These are phyloP conservation scores for Potentilla sterilis DNA, from an alignment of 306 rosid species.

Conservation along the genomic window DNA sequence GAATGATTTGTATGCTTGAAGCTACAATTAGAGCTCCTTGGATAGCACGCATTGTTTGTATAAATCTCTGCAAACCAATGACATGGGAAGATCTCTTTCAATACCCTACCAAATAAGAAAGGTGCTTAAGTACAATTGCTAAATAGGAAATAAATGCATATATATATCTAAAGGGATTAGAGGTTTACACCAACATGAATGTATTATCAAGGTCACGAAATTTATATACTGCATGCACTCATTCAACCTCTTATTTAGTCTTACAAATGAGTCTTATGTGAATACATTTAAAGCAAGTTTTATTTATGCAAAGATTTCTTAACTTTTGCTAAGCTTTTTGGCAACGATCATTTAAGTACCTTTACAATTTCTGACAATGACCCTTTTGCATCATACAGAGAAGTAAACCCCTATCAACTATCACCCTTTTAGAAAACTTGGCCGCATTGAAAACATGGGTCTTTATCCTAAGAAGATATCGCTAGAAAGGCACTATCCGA, in stretches of 20 bases:
- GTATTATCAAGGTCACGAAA: conserved; percentile 17
- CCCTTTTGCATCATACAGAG: background rate
- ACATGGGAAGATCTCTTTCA: conserved; percentile 84
- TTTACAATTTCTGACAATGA: background rate
- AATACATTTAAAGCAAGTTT: too few relatives aligned
- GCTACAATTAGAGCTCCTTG: conserved; percentile 97
- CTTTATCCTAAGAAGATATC: conserved; percentile 2
- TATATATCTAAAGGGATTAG: conserved; percentile 18
- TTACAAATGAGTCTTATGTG: background rate
- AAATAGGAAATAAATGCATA: conserved; percentile 28
- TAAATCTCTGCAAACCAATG: conserved; percentile 97
- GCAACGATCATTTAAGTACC: conserved; percentile 4
- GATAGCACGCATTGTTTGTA: conserved; percentile 90
- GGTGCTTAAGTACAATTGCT: conserved; percentile 44
- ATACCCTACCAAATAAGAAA: conserved; percentile 75
- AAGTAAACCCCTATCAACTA: background rate
- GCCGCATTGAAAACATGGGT: background rate
- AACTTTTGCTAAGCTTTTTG: conserved; percentile 2
- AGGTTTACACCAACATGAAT: conserved; percentile 18
- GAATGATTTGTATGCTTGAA: conserved; percentile 87
- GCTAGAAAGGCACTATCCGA: background rate
- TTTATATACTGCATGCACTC: background rate
- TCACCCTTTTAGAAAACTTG: conserved; percentile 6
- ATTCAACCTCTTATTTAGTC: conserved; percentile 4
- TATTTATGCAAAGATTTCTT: background rate